phyloP scores from a whole-genome alignment of 345 rosid species.

The Draba incana region DNA sequence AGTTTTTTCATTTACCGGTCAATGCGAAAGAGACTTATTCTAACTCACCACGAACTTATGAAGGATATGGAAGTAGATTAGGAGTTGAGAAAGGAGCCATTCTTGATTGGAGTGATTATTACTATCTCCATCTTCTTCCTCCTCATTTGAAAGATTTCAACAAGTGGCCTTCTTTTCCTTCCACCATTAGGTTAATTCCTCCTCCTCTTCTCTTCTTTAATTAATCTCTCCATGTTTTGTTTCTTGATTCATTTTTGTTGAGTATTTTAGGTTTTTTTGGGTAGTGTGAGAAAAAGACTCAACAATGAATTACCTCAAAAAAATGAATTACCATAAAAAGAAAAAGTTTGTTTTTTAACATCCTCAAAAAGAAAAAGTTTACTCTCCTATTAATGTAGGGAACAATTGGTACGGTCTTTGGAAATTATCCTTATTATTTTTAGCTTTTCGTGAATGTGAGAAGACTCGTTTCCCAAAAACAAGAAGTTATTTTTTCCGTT shows the following conservation, averaged over 20 bases:
- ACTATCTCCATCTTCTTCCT: conserved; percentile 78
- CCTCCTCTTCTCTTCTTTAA: not conserved
- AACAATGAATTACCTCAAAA: conserved; percentile 9
- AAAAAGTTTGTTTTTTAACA: not conserved
- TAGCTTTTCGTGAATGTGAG: conserved; percentile 19
- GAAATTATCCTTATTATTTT: not conserved
- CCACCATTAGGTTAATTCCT: conserved; percentile 58
- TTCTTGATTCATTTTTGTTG: not conserved
- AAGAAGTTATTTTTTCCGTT: not conserved
- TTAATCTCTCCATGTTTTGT: not conserved
- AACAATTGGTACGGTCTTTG: not conserved
- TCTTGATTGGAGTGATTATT: conserved; percentile 98
- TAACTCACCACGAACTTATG: conserved; percentile 79
- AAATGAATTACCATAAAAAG: not conserved
- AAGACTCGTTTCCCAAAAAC: not conserved
- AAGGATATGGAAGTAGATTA: conserved; percentile 90
- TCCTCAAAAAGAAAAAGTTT: not conserved
- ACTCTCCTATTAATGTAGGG: not conserved
- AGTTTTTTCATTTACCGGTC: conserved; percentile 77
- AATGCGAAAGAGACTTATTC: conserved; percentile 65
- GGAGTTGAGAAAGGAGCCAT: conserved; percentile 83
- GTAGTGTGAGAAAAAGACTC: not conserved
- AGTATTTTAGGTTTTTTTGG: not conserved
- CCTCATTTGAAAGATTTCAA: conserved; percentile 52
- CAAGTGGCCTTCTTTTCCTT: conserved; percentile 84